Evolutionary conservation across 331 rosid species (phyloP).

Genomic region (Cydonia oblonga): DNA sequence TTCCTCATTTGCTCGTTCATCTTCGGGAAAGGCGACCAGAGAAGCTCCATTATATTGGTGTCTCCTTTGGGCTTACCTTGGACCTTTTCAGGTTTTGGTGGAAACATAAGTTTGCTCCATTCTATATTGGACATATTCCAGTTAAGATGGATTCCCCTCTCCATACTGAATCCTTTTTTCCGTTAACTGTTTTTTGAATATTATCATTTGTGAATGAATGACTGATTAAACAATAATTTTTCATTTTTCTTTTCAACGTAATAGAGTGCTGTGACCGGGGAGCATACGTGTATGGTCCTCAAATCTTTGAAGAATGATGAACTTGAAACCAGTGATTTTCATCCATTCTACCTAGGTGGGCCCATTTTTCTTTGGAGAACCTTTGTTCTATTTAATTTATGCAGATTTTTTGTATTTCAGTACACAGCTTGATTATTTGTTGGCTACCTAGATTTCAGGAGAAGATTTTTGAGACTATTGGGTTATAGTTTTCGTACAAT

Average conservation of each 20-base stretch:
- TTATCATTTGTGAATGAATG: not conserved
- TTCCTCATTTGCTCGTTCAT: conserved; percentile 80
- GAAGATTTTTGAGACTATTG: conserved; percentile 56
- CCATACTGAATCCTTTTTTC: not conserved
- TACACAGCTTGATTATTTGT: conserved; percentile 13
- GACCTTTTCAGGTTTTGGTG: conserved; percentile 91
- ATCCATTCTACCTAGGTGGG: conserved; percentile 69
- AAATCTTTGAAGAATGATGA: conserved; percentile 85
- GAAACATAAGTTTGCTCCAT: conserved; percentile 84
- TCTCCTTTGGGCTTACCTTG: conserved; percentile 90
- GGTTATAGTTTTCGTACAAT: conserved; percentile 46
- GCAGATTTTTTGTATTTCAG: not conserved
- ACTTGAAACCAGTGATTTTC: conserved; percentile 57
- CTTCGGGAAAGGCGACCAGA: conserved; percentile 82
- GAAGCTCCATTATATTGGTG: conserved; percentile 90
- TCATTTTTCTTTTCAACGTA: conserved; percentile 1
- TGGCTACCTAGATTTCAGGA: conserved; percentile 53
- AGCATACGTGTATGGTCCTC: conserved; percentile 86
- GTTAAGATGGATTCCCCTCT: conserved; percentile 45
- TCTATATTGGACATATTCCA: conserved; percentile 91
- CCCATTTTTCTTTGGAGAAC: conserved; percentile 7
- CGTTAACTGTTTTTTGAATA: not conserved
- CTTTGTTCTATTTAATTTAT: not conserved
- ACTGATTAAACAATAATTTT: not conserved
- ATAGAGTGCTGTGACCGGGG: conserved; percentile 80